These are phyloP conservation scores for Przewalskia tangutica DNA, from an alignment of 257 asterid genomes.

Conservation along the genomic window DNA sequence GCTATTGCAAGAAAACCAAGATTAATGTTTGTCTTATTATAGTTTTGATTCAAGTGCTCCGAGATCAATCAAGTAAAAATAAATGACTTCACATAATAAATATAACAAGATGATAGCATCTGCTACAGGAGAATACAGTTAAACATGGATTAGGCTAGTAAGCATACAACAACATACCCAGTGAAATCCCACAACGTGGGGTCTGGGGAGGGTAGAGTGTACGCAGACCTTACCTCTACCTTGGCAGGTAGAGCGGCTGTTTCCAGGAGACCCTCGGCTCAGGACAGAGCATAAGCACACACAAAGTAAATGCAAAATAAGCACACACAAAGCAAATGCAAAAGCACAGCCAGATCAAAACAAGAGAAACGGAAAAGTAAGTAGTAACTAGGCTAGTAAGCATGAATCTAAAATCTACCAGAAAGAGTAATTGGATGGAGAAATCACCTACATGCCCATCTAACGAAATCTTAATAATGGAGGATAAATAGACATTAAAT, in stretches of 20 bases:
- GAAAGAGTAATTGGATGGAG: background rate
- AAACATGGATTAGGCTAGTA: background rate
- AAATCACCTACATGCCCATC: background rate
- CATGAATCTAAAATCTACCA: background rate
- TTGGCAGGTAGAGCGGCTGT: too few relatives aligned
- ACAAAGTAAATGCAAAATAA: too few relatives aligned
- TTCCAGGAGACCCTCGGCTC: too few relatives aligned
- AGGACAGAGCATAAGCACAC: too few relatives aligned
- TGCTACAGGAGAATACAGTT: background rate
- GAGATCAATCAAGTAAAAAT: background rate
- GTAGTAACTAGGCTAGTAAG: background rate
- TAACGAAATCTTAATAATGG: background rate
- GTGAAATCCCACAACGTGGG: too few relatives aligned
- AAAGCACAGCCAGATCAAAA: too few relatives aligned
- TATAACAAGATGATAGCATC: background rate
- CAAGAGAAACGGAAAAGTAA: too few relatives aligned
- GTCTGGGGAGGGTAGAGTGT: too few relatives aligned
- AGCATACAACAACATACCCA: background rate
- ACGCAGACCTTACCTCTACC: too few relatives aligned
- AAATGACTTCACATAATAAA: background rate
- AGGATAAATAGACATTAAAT: background rate
- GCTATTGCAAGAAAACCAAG: conserved; percentile 28
- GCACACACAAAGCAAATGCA: too few relatives aligned
- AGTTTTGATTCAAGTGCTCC: background rate
- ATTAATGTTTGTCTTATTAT: conserved; percentile 8